phyloP scores from a whole-genome alignment of 1,284 basidiomycete genomes.

The Cryptococcus sp. region DNA sequence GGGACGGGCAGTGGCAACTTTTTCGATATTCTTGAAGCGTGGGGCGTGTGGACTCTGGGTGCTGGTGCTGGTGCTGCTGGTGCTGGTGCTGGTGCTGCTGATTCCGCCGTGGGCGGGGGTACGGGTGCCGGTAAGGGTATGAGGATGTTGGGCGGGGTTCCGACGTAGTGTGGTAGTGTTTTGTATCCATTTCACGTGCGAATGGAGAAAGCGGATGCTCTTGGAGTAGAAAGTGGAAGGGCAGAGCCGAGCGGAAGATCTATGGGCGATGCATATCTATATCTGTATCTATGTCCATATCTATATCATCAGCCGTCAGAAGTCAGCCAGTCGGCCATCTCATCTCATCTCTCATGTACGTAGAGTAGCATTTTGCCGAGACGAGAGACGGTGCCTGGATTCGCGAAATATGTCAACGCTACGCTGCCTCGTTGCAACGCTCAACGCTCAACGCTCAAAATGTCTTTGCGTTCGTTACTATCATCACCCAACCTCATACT shows the following conservation, averaged over 20 bases:
- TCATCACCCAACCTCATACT: no score
- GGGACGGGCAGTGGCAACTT: slow-evolving; percentile 30
- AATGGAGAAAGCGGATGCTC: no score
- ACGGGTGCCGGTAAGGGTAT: not conserved
- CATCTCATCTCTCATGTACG: not conserved
- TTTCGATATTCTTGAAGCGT: slow-evolving; percentile 39
- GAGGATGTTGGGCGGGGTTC: slow-evolving; percentile 14
- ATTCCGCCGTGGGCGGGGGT: no score
- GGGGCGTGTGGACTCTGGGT: slow-evolving; percentile 21
- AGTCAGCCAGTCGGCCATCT: no score
- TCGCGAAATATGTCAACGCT: no score
- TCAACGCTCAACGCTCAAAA: no score
- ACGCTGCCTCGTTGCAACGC: no score
- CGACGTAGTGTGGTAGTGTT: slow-evolving; percentile 10
- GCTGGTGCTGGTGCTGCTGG: no score
- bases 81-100: no score
- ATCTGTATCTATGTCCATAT: not conserved
- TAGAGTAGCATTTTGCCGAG: not conserved
- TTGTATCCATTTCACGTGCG: not conserved
- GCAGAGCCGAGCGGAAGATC: slow-evolving; percentile 1
- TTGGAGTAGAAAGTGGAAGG: no score
- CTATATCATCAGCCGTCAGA: no score
- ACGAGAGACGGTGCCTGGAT: not conserved
- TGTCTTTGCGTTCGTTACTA: no score
- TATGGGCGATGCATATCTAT: not conserved